Conservation (phyloP, 176 grass and related monocot genomes). For the Oryza nivara region DNA sequence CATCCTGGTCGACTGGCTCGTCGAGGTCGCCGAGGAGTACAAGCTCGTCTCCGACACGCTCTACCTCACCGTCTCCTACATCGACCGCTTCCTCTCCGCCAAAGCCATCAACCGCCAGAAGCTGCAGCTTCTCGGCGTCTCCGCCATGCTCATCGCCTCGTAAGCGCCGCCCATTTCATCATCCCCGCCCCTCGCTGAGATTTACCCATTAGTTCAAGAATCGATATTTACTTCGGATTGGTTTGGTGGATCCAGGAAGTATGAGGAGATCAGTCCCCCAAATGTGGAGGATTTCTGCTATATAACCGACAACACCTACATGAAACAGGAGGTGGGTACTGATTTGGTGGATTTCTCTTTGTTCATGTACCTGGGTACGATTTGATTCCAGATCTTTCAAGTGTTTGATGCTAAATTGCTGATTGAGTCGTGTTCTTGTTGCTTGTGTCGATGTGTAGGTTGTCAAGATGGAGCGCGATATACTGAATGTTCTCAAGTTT, state of each 20-base stretch:
- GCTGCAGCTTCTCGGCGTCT: conserved; percentile 71
- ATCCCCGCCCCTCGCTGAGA: not conserved
- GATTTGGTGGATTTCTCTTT: not conserved
- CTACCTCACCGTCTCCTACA: conserved; percentile 67
- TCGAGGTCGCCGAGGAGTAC: conserved; percentile 74
- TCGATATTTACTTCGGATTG: not conserved
- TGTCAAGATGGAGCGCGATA: conserved; percentile 61
- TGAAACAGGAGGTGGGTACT: conserved; percentile 55
- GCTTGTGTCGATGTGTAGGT: conserved; percentile 25
- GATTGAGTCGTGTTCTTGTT: not conserved
- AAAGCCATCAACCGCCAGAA: conserved; percentile 46
- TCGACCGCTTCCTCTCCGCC: conserved; percentile 64
- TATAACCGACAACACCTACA: conserved; percentile 72
- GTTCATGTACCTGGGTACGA: not conserved
- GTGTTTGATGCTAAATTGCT: not conserved
- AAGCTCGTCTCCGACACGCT: conserved; percentile 70
- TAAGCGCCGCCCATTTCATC: conserved; percentile 34
- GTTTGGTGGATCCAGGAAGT: conserved; percentile 50
- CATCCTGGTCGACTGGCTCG: conserved; percentile 87
- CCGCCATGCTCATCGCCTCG: conserved; percentile 75
- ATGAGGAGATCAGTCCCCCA: conserved; percentile 72
- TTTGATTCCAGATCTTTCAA: conserved; percentile 4
- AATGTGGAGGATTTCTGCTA: conserved; percentile 76
- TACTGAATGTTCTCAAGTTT: conserved; percentile 66
- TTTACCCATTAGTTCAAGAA: not conserved